A percentile compares a stretch with the other conserved stretches of the same genome.
Evolutionary conservation across 148 eudicot genomes (phyloP).

Genomic region (Amaranthus cruentus): DNA sequence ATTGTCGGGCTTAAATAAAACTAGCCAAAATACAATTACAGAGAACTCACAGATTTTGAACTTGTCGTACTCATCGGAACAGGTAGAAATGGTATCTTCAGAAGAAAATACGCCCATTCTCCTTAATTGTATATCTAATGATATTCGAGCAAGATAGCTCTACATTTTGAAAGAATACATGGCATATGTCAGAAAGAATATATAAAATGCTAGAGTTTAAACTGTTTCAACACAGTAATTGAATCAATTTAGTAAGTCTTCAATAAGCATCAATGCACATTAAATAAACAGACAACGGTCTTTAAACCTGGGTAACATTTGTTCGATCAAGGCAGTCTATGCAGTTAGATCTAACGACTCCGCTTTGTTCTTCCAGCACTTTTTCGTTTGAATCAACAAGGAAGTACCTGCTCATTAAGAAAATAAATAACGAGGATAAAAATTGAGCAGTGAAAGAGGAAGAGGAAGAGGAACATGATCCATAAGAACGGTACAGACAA

Average conservation of each 20-base stretch:
- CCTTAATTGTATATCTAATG: slow-evolving; percentile 58
- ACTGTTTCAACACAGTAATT: background rate
- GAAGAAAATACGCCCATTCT: slow-evolving; percentile 57
- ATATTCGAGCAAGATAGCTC: slow-evolving; percentile 76
- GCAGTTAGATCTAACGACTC: slow-evolving; percentile 86
- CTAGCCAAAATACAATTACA: background rate
- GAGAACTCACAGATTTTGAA: slow-evolving; percentile 58
- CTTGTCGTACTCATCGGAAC: slow-evolving; percentile 61
- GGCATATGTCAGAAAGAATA: slow-evolving; percentile 1
- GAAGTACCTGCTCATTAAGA: slow-evolving; percentile 80
- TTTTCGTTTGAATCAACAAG: slow-evolving; percentile 52
- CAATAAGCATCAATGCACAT: background rate
- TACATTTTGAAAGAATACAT: slow-evolving; percentile 22
- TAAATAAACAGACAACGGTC: slow-evolving; percentile 8
- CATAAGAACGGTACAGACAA: background rate
- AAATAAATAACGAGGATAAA: slow-evolving; percentile 38
- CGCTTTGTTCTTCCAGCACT: slow-evolving; percentile 62
- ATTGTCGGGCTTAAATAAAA: slow-evolving; percentile 2
- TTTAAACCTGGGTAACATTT: slow-evolving; percentile 90
- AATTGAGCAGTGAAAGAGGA: background rate
- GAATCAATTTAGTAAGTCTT: background rate
- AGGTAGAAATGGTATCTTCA: slow-evolving; percentile 53
- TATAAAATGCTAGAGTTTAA: background rate
- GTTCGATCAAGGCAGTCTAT: slow-evolving; percentile 98
- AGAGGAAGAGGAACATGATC: background rate